Conservation (phyloP, 345 rosid species). For the Pistacia integerrima region DNA sequence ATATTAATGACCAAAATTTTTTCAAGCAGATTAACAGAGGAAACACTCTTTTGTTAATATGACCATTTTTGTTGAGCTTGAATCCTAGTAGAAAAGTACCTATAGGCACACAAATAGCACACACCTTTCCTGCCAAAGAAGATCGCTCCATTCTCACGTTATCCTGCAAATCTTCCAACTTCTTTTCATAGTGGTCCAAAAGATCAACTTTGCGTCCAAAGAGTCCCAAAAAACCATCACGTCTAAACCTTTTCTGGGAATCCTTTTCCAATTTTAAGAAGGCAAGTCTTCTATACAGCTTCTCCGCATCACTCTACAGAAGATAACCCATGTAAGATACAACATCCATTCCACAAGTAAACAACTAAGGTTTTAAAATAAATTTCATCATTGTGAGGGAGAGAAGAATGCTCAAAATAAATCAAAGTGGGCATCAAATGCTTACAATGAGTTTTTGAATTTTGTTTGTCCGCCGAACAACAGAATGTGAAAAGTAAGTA, state of each 20-base stretch:
- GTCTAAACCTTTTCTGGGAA: conserved; percentile 37
- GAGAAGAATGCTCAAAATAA: conserved; percentile 4
- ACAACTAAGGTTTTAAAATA: background rate
- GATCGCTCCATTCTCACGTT: conserved; percentile 59
- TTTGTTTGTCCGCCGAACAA: conserved; percentile 65
- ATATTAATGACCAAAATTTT: conserved; percentile 1
- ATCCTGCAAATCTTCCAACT: conserved; percentile 65
- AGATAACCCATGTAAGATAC: conserved; percentile 7
- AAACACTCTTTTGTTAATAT: background rate
- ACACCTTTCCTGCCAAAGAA: conserved; percentile 60
- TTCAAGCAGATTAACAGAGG: background rate
- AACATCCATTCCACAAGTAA: background rate
- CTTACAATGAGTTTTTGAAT: conserved; percentile 70
- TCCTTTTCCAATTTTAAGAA: conserved; percentile 42
- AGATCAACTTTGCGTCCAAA: conserved; percentile 65
- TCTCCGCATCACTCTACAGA: conserved; percentile 65
- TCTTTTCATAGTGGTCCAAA: conserved; percentile 61
- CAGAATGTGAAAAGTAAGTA: conserved; percentile 70
- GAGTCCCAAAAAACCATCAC: conserved; percentile 75
- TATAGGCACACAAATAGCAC: conserved; percentile 19
- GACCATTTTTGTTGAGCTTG: background rate
- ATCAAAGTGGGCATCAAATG: conserved; percentile 8
- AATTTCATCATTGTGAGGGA: background rate
- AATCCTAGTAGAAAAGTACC: background rate
- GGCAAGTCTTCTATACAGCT: conserved; percentile 59